Base-by-base conservation (phyloP, 2,329 filamentous ascomycete species). In the Colletotrichum camelliae region DNA sequence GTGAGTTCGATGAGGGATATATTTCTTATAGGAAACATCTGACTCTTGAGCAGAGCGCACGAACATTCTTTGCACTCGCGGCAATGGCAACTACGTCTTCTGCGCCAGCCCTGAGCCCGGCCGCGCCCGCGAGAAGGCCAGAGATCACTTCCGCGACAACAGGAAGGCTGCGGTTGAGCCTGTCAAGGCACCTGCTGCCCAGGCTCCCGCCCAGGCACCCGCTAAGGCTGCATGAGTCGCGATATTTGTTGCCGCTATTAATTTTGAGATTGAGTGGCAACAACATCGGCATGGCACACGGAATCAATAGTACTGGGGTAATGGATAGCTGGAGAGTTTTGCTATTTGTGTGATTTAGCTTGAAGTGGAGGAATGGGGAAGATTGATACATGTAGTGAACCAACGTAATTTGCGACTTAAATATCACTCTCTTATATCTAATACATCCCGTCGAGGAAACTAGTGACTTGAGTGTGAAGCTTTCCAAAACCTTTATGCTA, bases 1-100 rank as follows among this genome's bases (percentile, higher is more conserved):
- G 74, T 75, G 68, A 69, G 65, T 29, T n/a, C 4, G n/a, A 24
- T 15, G 10, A 55, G 7, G 13, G 21, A 57, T 4, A 24, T 5
- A 18, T 7, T 13, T 61, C 4, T 15, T 3, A 29, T 3, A 16
- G 7, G n/a, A 12, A 12, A 12, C 5, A 18, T 27, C 55, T 73
- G 43, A 73, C 13, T 18, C 7, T 12, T 7, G 8, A 4, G 21
- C 43, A 75, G 74, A 75, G 13, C 70, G 74, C 5, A 33, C 57
- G 6, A 73, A 73, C 31, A 15, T 58, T 4, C 21, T 73, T 13
- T 75, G 74, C 70, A 57, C 37, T 16, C 67, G 64, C 16, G 35
- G 66, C 64, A 10, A 13, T 5, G 74, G 70, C 27, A 75, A 73
- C 35, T 75, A 75, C 5, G 74, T 75, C 43, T 75, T 75, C 58